Evolutionary conservation across 108 stramenopile genomes (phyloP), one percentile per base, ranked within the genome.

Genomic region (Skeletonema costatum): DNA sequence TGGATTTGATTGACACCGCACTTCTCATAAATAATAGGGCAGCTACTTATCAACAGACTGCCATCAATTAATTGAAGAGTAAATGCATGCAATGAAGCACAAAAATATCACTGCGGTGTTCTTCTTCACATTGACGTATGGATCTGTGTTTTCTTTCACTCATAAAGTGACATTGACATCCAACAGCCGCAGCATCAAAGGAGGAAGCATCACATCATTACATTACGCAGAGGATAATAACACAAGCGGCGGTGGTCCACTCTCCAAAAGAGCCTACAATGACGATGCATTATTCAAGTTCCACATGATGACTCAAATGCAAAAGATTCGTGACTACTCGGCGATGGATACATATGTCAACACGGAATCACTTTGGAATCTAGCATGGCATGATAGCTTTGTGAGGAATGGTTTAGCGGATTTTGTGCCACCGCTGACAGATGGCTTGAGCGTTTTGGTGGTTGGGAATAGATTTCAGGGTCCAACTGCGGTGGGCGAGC

Each of bases 371-470:
- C 29, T 66, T 11, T 66, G 66, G 66, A 66, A 66, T 66, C 35
- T 41, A 33, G 66, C 66, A 13, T 73, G 71, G 71, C 71, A 73
- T 30, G 36, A 73, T 30, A 32, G 31, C 29, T 73, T 73, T 30
- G 39, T 42, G 5, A 42, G 71, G 21, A 73, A 73, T 66, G 71
- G 71, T 19, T 46, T 73, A 16, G 32, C 63, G 19, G 71, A 73
- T 66, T 73, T 73, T 66, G 38, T 73, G 10, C 71, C 71, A 14
- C 71, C 36, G 33, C n/a, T 73, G 60, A 70, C 60, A 4, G 69
- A 60, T 33, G 5, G 6, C 5, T 41, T 66, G 66, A 66, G 35
- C 46, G 66, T 66, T 3, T 66, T 66, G 66, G 66, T 66, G n/a
- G 39, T 66, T 5, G 66, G 66, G 53, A 56, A 25, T 56, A 5